Evolutionary conservation across 805 yeast genomes (phyloP), one percentile per base, ranked within the genome.

Genomic region (Wickerhamiella vanderwaltii): DNA sequence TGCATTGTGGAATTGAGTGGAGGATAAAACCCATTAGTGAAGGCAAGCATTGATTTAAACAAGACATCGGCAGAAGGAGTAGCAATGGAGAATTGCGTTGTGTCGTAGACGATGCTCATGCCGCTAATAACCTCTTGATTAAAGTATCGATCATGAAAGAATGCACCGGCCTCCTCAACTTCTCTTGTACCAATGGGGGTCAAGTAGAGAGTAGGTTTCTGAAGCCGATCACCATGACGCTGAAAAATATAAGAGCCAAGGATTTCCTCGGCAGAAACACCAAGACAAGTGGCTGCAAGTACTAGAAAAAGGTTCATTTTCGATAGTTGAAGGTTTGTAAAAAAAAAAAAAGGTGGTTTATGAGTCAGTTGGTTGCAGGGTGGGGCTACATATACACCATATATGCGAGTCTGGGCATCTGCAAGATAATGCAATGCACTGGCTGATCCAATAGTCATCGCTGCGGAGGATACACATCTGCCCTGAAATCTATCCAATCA

Each of bases 21-120:
- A 12, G 73, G 73, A 47, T 65, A 69, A 28, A 69, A 51, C 25
- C 73, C 73, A 51, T 69, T 73, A 31, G 67, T 48, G 55, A 67
- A 69, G 3, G 71, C 59, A 43, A 59, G 43, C 44, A 66, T 70
- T 16, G 70, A 62, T 53, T 60, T 61, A 29, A 59, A 56, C 30
- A 69, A 54, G 25, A 68, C 71, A 19, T 57, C 59, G 13, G 51
- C 36, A 22, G 62, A 57, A 4, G 67, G 57, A 15, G 62, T 59
- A 41, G 61, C 63, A 9, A 66, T 64, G 40, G 60, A 57, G 28
- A 63, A 53, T 35, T 68, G 63, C 16, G 65, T 60, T 35, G 56
- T 48, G 15, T 60, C 56, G 49, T 53, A 68, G 22, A 62, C 50
- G n/a, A 48, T 51, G 19, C 38, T 44, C 22, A 53, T 36, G 15